phyloP scores from a whole-genome alignment of 2,329 filamentous ascomycete genomes.

The Trichophyton schoenleinii region DNA sequence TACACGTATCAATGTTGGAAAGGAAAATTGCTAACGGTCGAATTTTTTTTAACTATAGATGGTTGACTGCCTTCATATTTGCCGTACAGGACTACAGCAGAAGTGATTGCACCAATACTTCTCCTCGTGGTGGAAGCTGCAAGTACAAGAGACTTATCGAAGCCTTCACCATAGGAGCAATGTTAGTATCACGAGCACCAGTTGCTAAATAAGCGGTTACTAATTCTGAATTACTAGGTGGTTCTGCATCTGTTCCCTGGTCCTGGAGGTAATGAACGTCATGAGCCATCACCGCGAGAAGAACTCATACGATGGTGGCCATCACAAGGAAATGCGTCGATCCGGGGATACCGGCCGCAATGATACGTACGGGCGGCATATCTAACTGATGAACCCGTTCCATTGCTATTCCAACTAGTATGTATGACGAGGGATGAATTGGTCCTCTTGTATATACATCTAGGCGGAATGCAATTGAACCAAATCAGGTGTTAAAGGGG shows the following conservation, averaged over 20 bases:
- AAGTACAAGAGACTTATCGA: conserved; percentile 30
- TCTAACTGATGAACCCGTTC: background rate
- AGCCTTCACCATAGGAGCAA: conserved; percentile 35
- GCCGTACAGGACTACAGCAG: conserved; percentile 34
- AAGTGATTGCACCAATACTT: conserved; percentile 21
- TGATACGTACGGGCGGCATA: background rate
- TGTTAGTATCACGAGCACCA: conserved; percentile 23
- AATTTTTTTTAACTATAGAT: conserved; percentile 18
- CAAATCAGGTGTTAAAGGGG: background rate
- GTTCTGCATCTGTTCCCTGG: background rate
- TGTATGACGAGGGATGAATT: background rate
- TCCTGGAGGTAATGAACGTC: background rate
- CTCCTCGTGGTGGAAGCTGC: conserved; percentile 26
- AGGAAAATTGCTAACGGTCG: background rate
- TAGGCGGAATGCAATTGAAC: background rate
- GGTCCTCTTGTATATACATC: background rate
- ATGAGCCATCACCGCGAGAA: background rate
- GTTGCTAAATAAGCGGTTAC: background rate
- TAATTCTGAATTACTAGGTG: background rate
- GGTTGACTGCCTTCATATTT: conserved; percentile 39
- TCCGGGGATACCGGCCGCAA: background rate
- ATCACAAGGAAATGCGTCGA: conserved; percentile 1
- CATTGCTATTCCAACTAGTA: background rate
- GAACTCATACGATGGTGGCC: background rate
- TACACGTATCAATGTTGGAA: background rate